Evolutionary conservation across 345 rosid species (phyloP).

Genomic region (Streptanthus diversifolius): DNA sequence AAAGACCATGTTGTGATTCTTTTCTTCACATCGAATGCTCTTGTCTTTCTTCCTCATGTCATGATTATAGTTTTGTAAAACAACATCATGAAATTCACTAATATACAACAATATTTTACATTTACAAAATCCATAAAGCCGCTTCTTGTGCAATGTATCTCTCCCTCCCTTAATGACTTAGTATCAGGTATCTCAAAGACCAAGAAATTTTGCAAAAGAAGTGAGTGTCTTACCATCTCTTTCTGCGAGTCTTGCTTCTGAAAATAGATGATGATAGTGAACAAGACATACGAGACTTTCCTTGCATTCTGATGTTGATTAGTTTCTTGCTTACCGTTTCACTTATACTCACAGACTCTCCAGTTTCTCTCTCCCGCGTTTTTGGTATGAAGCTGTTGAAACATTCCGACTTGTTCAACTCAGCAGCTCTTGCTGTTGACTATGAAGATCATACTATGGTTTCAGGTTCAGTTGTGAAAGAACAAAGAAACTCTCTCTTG

Average conservation of each 20-base stretch:
- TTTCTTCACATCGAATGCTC: constrained; percentile 15
- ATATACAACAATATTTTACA: neutral
- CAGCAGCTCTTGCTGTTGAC: constrained; percentile 5
- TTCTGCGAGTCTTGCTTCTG: constrained; percentile 12
- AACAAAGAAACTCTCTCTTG: constrained; percentile 15
- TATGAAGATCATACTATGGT: constrained; percentile 5
- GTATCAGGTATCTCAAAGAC: constrained; percentile 26
- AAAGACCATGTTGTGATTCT: constrained; percentile 15
- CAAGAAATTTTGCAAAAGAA: constrained; percentile 25
- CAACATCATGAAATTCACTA: neutral
- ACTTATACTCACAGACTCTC: neutral
- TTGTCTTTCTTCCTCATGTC: constrained; percentile 7
- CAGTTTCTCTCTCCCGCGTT: constrained; percentile 9
- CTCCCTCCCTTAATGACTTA: neutral
- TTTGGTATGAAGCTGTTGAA: neutral
- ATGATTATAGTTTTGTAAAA: neutral
- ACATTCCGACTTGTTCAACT: neutral
- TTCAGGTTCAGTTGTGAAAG: constrained; percentile 8
- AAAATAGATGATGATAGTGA: constrained; percentile 22
- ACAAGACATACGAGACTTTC: constrained; percentile 5
- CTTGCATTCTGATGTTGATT: constrained; percentile 33
- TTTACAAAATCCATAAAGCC: neutral
- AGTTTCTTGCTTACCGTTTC: constrained; percentile 18
- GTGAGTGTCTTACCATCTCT: constrained; percentile 1
- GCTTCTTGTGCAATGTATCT: neutral